Base-by-base conservation (phyloP, 352 stramenopile genomes). In the Chrysophaeum taylorii region DNA sequence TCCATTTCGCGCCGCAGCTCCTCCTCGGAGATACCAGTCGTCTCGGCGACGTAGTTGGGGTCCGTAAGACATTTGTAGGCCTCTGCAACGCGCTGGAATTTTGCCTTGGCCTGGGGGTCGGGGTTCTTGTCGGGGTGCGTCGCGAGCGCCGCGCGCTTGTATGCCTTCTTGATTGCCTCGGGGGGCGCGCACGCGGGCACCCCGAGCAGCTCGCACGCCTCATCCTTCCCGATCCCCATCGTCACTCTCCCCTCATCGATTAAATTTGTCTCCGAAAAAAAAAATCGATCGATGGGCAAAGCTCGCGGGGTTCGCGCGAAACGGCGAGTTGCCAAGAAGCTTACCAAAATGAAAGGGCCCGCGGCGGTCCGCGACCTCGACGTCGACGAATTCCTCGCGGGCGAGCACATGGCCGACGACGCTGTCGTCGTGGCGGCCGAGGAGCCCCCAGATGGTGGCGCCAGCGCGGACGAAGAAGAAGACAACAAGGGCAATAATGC, bases 91-190 rank as follows among this genome's bases (percentile, higher is more conserved):
- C 78, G 72, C 75, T 92, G 85, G 75, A 93, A 93, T 64, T 86
- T 87, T 9, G 76, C 70, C 16, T 80, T 82, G 15, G 85, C 84
- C 29, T 83, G 78, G 7, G 84, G 82, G 54, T 75, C 78, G 16
- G 80, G 74, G 68, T 86, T 85, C 78, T 89, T 91, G 67, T 93
- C 87, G 12, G 87, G 87, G 73, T 93, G 87, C 38, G 76, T 79
- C 57, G 88, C 80, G 35, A 83, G 62, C 27, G 87, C 85, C 9
- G 85, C 77, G n/a, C 87, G 83, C 70, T 87, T 87, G 69, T 93
- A 93, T n/a, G 82, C 83, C 72, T 92, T 92, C 71, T 91, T 93
- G 60, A 93, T 90, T 69, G 89, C 83, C 29, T 54, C 75, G 41
- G 79, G 67, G 15, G 79, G 78, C 31, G 85, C 85, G 71, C 81